A percentile compares a stretch with the other conserved stretches of the same genome.
These are phyloP conservation scores for Diaporthe vaccinii DNA, from an alignment of 2,329 filamentous ascomycete genomes.

Conservation along the genomic window DNA sequence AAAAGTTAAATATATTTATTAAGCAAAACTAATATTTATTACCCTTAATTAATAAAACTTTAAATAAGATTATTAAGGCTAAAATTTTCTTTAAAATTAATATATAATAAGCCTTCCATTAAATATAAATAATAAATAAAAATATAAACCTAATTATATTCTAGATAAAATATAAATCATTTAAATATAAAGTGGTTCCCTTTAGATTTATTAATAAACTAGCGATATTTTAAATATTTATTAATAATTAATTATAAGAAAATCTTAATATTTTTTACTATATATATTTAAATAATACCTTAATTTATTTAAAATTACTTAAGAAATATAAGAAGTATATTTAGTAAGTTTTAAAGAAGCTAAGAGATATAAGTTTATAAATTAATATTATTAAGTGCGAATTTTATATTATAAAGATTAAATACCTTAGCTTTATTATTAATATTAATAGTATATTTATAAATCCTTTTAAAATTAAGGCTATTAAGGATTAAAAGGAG, in stretches of 20 bases:
- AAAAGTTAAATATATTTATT: neutral
- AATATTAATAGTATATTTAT: slow-evolving; percentile 1
- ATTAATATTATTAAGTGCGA: neutral
- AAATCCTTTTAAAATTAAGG: neutral
- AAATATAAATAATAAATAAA: neutral
- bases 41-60: neutral
- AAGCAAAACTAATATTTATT: neutral
- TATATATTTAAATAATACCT: slow-evolving; percentile 6
- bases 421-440: slow-evolving; percentile 8
- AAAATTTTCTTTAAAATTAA: slow-evolving; percentile 3
- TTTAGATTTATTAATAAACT: neutral
- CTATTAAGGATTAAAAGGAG: neutral
- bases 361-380: neutral
- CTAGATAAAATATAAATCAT: neutral
- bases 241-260: neutral
- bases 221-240: neutral
- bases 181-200: neutral
- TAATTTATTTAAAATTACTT: neutral
- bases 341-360: neutral
- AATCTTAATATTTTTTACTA: neutral
- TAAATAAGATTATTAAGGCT: neutral
- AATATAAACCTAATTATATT: neutral
- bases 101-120: neutral
- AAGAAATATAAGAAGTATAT: slow-evolving; percentile 7
- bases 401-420: slow-evolving; percentile 15